Base-by-base conservation (phyloP, 805 yeast species). In the Nakazawaea pomicola region DNA sequence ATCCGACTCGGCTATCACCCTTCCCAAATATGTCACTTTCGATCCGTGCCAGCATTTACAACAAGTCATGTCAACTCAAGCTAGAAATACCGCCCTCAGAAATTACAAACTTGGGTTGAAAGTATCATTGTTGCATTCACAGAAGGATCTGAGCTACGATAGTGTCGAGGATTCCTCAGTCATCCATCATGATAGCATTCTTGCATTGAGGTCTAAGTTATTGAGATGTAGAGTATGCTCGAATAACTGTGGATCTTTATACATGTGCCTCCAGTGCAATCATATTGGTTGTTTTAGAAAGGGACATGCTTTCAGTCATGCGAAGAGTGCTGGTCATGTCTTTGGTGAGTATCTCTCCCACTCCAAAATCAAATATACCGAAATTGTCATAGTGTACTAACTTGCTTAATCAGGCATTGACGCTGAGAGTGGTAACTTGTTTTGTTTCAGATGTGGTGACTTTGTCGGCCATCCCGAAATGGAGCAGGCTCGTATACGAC, bases 371-470 rank as follows among this genome's bases (percentile, higher is more conserved):
- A 7, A 14, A 46, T 51, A 37, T 70, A 65, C 47, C 64, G 62
- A 5, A 49, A 52, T 40, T 41, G 50, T 16, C 69, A 64, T 66
- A 52, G 33, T 64, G 65, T 48, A 67, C 66, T 32, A 29, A 28
- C 36, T 33, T 25, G 20, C 27, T 30, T 8, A 21, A 40, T 24
- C 32, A 55, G 61, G 62, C 9, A 80, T 87, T 29, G 89, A 83
- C 57, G 68, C 88, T 3, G 64, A 67, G 15, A 72, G 77, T 37
- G 90, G 90, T 1, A 69, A 80, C 34, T 59, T 90, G 33, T 82
- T 76, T 54, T 91, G 98, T 58, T 83, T 84, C 59, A 76, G 72
- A 56, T 91, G 98, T 61, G 73, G 75, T 12, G 80, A 81, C 50
- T 83, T 81, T 53, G 76, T 85, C 19, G 74, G 80, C 46, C 83